Conservation (phyloP, 2,329 filamentous ascomycete species). For the Hymenoscyphus infarciens region DNA sequence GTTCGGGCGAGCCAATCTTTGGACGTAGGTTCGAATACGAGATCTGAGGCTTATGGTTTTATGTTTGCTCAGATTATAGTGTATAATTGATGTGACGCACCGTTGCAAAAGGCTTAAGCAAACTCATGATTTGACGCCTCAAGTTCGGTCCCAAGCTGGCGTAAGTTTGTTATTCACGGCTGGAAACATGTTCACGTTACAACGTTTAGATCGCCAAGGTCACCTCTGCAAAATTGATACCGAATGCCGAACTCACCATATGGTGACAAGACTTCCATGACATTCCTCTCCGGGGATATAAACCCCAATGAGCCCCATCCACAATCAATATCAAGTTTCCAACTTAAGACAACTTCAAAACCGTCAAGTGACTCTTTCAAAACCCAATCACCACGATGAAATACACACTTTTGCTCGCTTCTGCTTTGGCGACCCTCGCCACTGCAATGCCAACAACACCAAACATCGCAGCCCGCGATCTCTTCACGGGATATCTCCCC, state of each 20-base stretch:
- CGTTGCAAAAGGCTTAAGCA: neutral
- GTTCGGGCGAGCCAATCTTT: neutral
- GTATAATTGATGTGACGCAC: neutral
- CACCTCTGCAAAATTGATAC: neutral
- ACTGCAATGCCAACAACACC: neutral
- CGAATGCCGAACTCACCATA: neutral
- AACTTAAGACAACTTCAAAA: neutral
- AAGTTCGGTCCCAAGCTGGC: neutral
- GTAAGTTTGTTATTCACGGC: neutral
- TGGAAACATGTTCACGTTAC: neutral
- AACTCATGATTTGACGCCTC: neutral
- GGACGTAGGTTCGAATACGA: neutral
- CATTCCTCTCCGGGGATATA: neutral
- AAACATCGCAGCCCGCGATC: neutral
- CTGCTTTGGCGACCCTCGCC: neutral
- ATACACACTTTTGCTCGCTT: neutral
- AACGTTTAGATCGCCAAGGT: neutral
- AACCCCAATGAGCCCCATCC: neutral
- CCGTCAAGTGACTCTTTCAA: neutral
- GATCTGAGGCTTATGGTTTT: neutral
- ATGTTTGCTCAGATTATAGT: constrained; percentile 3
- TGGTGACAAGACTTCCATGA: neutral
- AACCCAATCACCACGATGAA: neutral
- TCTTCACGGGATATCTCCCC: constrained; percentile 26
- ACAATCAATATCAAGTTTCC: neutral